A percentile compares a stretch with the other conserved stretches of the same genome.
phyloP scores from a whole-genome alignment of 2,329 filamentous ascomycete genomes.

The Endocalyx cinctus region DNA sequence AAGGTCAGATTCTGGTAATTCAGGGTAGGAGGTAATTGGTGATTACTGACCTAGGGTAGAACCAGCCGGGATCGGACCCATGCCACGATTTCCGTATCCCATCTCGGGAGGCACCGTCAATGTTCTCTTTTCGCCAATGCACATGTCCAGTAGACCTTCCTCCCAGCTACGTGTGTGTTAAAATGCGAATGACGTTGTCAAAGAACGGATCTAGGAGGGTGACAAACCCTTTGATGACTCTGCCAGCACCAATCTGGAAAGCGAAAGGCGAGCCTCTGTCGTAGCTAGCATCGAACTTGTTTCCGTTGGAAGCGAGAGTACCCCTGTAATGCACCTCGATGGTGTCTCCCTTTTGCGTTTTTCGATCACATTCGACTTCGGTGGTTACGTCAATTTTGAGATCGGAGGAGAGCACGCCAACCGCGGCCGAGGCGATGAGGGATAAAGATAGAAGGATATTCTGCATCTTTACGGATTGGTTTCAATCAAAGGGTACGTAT shows the following conservation, averaged over 20 bases:
- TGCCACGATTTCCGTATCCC: conserved; percentile 71
- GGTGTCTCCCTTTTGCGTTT: conserved; percentile 69
- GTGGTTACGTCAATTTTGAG: conserved; percentile 75
- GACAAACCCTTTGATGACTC: conserved; percentile 82
- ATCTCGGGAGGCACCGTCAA: conserved; percentile 84
- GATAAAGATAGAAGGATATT: conserved; percentile 42
- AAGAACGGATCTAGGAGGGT: conserved; percentile 1
- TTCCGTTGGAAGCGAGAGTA: conserved; percentile 67
- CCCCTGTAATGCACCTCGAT: conserved; percentile 87
- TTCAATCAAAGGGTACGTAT: too few relatives aligned
- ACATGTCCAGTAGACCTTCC: conserved; percentile 86
- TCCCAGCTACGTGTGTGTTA: conserved; percentile 64
- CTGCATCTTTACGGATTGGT: conserved; percentile 53
- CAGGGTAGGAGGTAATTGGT: background rate
- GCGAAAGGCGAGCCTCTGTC: conserved; percentile 69
- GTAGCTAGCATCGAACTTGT: conserved; percentile 82
- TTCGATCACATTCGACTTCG: conserved; percentile 73
- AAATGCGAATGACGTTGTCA: conserved; percentile 3
- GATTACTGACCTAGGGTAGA: conserved; percentile 64
- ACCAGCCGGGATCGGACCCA: conserved; percentile 79
- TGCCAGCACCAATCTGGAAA: conserved; percentile 74
- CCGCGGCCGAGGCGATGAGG: conserved; percentile 46
- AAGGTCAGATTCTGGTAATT: conserved; percentile 5
- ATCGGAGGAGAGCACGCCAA: conserved; percentile 49
- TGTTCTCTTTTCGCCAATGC: conserved; percentile 86